Evolutionary conservation across 2,329 filamentous ascomycete species (phyloP).

Genomic region (Fusarium chuoi): DNA sequence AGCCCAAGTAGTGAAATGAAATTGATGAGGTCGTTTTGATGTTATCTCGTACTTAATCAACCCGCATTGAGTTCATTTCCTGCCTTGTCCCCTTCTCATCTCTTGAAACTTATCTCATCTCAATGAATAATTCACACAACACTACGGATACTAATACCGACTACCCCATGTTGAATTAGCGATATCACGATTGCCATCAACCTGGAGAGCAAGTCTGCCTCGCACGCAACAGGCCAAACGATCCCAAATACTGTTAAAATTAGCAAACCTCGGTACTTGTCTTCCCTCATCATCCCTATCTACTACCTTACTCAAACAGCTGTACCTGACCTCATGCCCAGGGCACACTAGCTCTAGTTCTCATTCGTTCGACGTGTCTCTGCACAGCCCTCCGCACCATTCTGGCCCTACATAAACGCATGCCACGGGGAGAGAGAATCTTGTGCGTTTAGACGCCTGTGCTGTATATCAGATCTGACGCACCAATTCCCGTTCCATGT

Average conservation of each 20-base stretch:
- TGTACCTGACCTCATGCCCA: not conserved
- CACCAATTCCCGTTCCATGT: slow-evolving; percentile 11
- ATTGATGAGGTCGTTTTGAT: not conserved
- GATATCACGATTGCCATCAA: slow-evolving; percentile 23
- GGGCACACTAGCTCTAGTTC: slow-evolving; percentile 14
- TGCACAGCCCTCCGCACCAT: slow-evolving; percentile 41
- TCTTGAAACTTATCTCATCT: not conserved
- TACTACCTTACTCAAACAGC: not conserved
- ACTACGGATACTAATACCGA: not conserved
- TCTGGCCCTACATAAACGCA: slow-evolving; percentile 8
- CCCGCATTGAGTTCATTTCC: not conserved
- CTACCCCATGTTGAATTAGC: slow-evolving; percentile 2
- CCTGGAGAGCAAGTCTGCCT: slow-evolving; percentile 10
- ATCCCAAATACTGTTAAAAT: slow-evolving; percentile 34
- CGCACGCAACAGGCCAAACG: slow-evolving; percentile 11
- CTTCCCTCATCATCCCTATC: not conserved
- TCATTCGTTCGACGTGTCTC: slow-evolving; percentile 40
- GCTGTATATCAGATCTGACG: slow-evolving; percentile 13
- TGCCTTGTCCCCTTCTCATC: not conserved
- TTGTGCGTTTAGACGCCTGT: slow-evolving; percentile 14
- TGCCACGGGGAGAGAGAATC: not conserved
- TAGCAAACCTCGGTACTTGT: slow-evolving; percentile 27
- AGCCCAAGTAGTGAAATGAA: not conserved
- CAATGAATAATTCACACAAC: not conserved
- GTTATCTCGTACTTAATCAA: not conserved